Conservation (phyloP, 805 yeast genomes). For the Wickerhamiella bombiphila region DNA sequence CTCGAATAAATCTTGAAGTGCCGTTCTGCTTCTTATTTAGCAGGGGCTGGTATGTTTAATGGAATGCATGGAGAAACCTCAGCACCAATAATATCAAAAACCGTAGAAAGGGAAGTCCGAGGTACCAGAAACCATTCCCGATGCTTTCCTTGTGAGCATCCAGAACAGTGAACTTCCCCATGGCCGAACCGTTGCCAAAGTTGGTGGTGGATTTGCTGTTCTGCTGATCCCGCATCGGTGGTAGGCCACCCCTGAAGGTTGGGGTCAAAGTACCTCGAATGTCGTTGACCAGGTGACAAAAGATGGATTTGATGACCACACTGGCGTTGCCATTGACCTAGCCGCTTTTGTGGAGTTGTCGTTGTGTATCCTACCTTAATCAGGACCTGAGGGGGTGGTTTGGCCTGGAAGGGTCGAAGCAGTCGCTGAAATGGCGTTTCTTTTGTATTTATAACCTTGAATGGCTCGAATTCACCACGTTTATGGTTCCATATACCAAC, state of each 20-base stretch:
- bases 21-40: too few species aligned
- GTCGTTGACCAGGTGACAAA: conserved; percentile 9
- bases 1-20: too few species aligned
- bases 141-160: conserved; percentile 17
- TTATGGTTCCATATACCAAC: conserved; percentile 16
- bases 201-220: conserved; percentile 14
- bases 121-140: conserved; percentile 21
- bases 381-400: conserved; percentile 10
- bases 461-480: conserved; percentile 8
- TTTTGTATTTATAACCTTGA: background rate
- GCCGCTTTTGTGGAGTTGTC: conserved; percentile 16
- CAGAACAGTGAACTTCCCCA: conserved; percentile 21
- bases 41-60: too few species aligned
- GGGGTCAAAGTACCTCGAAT: conserved; percentile 7
- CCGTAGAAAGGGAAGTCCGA: conserved; percentile 1
- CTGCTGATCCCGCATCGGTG: conserved; percentile 13
- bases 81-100: conserved; percentile 6
- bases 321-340: conserved; percentile 20
- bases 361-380: conserved; percentile 23
- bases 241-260: conserved; percentile 19
- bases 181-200: conserved; percentile 17
- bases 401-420: background rate
- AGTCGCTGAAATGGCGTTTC: background rate
- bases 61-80: too few species aligned
- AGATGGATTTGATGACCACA: conserved; percentile 19